Percentiles rank a stretch among this genome's conserved stretches.
phyloP scores from a whole-genome alignment of 2,329 filamentous ascomycete species.

The Exophiala spinifera region DNA sequence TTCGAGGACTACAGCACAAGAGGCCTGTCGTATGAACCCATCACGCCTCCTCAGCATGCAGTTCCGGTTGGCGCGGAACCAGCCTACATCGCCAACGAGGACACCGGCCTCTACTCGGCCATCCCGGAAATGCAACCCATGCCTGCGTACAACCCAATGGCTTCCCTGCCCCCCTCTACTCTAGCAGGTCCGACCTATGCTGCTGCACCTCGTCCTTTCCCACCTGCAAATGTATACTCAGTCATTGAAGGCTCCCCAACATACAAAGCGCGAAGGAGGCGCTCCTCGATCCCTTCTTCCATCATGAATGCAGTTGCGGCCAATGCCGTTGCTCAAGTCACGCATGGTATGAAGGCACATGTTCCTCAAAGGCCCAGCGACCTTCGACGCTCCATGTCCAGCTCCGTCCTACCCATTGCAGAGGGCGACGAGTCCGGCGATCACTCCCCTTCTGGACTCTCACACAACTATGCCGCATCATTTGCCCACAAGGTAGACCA shows the following conservation, averaged over 20 bases:
- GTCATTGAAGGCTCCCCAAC: slow-evolving; percentile 97
- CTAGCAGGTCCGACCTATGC: slow-evolving; percentile 70
- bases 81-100: slow-evolving; percentile 96
- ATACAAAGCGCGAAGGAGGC: slow-evolving; percentile 93
- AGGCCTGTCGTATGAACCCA: slow-evolving; percentile 91
- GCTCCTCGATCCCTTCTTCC: slow-evolving; percentile 85
- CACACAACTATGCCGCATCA: slow-evolving; percentile 68
- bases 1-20: slow-evolving; percentile 98
- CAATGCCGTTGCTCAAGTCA: slow-evolving; percentile 48
- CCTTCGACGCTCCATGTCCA: slow-evolving; percentile 83
- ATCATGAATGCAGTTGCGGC: slow-evolving; percentile 68
- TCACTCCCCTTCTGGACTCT: slow-evolving; percentile 74
- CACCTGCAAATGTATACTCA: slow-evolving; percentile 81
- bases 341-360: slow-evolving; percentile 47
- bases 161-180: slow-evolving; percentile 84
- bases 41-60: slow-evolving; percentile 91
- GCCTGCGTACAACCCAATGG: slow-evolving; percentile 78
- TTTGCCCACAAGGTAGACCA: slow-evolving; percentile 70
- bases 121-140: slow-evolving; percentile 83
- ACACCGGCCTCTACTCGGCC: slow-evolving; percentile 90
- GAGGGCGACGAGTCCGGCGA: slow-evolving; percentile 76
- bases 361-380: slow-evolving; percentile 79
- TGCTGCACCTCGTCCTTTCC: slow-evolving; percentile 63
- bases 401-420: slow-evolving; percentile 75
- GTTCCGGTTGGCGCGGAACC: slow-evolving; percentile 79